These are phyloP conservation scores for Mortierella sp. DNA, from an alignment of 371 early-diverging fungal genomes.

Conservation along the genomic window DNA sequence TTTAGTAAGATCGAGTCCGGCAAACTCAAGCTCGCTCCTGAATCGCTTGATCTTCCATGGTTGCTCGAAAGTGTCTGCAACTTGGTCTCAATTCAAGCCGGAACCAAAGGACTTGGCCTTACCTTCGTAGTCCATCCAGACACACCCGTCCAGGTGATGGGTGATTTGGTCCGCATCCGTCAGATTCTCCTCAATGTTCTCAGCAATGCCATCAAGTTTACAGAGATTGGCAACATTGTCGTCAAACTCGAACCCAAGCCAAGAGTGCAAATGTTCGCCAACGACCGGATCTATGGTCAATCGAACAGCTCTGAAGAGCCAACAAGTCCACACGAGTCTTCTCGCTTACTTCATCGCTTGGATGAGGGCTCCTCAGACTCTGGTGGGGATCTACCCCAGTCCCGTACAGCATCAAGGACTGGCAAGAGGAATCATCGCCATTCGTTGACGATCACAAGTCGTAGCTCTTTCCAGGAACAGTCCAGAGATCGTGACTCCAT, in stretches of 20 bases:
- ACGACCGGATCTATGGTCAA: too few relatives aligned
- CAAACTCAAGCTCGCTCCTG: slow-evolving; percentile 54
- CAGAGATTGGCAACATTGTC: slow-evolving; percentile 68
- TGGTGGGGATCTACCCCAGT: not conserved
- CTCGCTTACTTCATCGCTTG: slow-evolving; percentile 17
- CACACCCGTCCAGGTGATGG: slow-evolving; percentile 63
- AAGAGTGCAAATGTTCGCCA: not conserved
- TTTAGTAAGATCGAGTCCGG: slow-evolving; percentile 68
- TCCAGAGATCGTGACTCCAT: not conserved
- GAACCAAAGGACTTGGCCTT: slow-evolving; percentile 53
- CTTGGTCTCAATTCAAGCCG: slow-evolving; percentile 68
- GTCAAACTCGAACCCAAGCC: slow-evolving; percentile 55
- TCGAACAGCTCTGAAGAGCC: slow-evolving; percentile 11
- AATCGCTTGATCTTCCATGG: slow-evolving; percentile 47
- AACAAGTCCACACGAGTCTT: slow-evolving; percentile 17
- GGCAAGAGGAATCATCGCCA: slow-evolving; percentile 5
- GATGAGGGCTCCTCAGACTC: slow-evolving; percentile 14
- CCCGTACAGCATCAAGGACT: not conserved
- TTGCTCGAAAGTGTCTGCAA: slow-evolving; percentile 53
- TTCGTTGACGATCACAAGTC: slow-evolving; percentile 1
- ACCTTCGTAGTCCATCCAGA: slow-evolving; percentile 68
- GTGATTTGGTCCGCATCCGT: slow-evolving; percentile 61
- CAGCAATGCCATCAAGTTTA: slow-evolving; percentile 75
- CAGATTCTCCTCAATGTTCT: slow-evolving; percentile 63
- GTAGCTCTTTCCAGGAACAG: slow-evolving; percentile 1